These are phyloP conservation scores for Yamadazyma insecticola DNA, from an alignment of 805 yeast genomes.

Conservation along the genomic window DNA sequence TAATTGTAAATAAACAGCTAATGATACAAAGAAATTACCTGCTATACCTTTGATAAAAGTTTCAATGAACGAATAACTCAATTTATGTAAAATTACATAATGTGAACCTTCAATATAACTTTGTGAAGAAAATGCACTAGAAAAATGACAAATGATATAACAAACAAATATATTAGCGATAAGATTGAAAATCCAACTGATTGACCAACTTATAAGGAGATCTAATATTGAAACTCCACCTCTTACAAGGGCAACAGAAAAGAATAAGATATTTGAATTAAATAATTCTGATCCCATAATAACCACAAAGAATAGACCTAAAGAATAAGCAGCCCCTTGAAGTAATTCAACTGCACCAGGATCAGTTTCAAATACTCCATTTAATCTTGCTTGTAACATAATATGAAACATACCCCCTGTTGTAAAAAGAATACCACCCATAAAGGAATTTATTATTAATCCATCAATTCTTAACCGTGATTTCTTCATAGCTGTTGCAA, in stretches of 20 bases:
- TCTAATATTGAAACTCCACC: slow-evolving; percentile 68
- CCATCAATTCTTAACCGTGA: slow-evolving; percentile 61
- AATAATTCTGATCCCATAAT: slow-evolving; percentile 71
- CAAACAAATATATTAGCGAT: slow-evolving; percentile 63
- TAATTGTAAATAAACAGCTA: slow-evolving; percentile 72
- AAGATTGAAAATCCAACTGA: slow-evolving; percentile 64
- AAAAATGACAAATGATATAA: slow-evolving; percentile 56
- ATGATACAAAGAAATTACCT: slow-evolving; percentile 72
- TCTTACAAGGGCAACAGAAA: slow-evolving; percentile 62
- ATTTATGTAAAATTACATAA: slow-evolving; percentile 41
- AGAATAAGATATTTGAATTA: slow-evolving; percentile 70
- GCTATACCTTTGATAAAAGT: slow-evolving; percentile 68
- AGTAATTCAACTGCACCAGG: slow-evolving; percentile 52
- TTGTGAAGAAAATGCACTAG: slow-evolving; percentile 43
- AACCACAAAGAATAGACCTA: slow-evolving; percentile 73
- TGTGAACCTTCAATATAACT: slow-evolving; percentile 45
- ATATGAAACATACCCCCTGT: slow-evolving; percentile 71
- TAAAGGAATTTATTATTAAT: slow-evolving; percentile 56
- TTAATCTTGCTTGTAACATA: slow-evolving; percentile 49
- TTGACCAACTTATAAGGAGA: slow-evolving; percentile 57
- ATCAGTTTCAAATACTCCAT: slow-evolving; percentile 33
- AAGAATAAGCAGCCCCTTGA: slow-evolving; percentile 62
- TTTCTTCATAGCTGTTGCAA: slow-evolving; percentile 82
- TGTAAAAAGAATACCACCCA: slow-evolving; percentile 67
- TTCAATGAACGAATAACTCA: slow-evolving; percentile 47